Evolutionary conservation across 2,329 filamentous ascomycete genomes (phyloP).

Genomic region (Claviceps arundinis): DNA sequence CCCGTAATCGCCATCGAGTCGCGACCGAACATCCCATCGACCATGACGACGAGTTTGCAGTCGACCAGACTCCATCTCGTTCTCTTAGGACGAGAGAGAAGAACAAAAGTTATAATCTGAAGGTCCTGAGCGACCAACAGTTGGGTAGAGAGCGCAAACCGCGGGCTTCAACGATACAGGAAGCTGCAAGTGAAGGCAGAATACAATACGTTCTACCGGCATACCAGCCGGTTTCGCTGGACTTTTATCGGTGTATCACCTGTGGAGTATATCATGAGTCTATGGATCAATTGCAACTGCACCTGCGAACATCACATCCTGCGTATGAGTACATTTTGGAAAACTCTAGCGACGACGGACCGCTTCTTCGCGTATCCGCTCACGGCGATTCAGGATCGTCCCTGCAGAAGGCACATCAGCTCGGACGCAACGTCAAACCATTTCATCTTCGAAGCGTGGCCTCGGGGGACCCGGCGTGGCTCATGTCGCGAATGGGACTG

Average conservation of each 20-base stretch:
- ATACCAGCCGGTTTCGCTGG: constrained; percentile 31
- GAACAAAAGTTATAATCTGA: constrained; percentile 45
- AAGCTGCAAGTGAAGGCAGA: constrained; percentile 23
- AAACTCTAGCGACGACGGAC: constrained; percentile 22
- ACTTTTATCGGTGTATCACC: constrained; percentile 36
- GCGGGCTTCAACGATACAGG: constrained; percentile 14
- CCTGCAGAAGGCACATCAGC: constrained; percentile 26
- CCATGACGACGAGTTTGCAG: constrained; percentile 30
- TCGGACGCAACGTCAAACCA: constrained; percentile 27
- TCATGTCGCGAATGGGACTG: constrained; percentile 27
- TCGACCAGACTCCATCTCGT: constrained; percentile 37
- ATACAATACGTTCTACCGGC: constrained; percentile 33
- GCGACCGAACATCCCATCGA: constrained; percentile 22
- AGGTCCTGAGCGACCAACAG: constrained; percentile 43
- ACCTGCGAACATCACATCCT: constrained; percentile 32
- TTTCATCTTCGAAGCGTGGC: constrained; percentile 32
- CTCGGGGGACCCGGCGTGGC: constrained; percentile 33
- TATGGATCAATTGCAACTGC: constrained; percentile 33
- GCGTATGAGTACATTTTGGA: constrained; percentile 30
- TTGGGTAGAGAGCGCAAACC: constrained; percentile 38
- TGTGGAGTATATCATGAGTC: constrained; percentile 35
- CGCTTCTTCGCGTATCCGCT: constrained; percentile 26
- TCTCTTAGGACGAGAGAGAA: constrained; percentile 33
- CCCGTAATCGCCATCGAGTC: constrained; percentile 8
- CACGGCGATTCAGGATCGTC: constrained; percentile 15